Evolutionary conservation across 1,139 yeast species (phyloP), one percentile per base, ranked within the genome.

Genomic region (Suhomyces wounanorum): DNA sequence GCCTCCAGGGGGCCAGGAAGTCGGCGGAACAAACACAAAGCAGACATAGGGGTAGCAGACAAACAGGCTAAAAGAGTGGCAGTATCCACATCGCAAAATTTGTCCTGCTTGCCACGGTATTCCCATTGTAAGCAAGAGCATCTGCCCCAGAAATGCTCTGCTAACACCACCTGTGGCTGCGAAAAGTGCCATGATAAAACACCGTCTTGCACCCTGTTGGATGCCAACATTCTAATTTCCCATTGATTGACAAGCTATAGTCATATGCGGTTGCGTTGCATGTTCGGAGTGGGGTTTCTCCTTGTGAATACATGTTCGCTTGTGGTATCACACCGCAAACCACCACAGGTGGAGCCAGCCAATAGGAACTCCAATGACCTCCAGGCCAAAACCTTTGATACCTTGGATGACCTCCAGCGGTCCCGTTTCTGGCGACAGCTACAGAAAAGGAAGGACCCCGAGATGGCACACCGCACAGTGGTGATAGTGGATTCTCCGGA

Each of bases 391-490:
- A 25, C 7, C 39, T 48, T 48, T 21, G 11, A 10, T 8, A 17
- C 37, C 2, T n/a, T 41, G 26, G 44, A 39, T 11, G 45, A 40
- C 21, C 31, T 46, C 18, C 8, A 52, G 11, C 28, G 44, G 16
- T 61, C 65, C 4, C 16, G 40, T 3, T 60, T 62, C 35, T 64
- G 66, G 68, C 48, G 51, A 18, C 41, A 48, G n/a, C 44, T 62
- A 11, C 43, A 47, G 30, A 46, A 46, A 14, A 45, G 46, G 28
- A 55, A 53, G 37, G 54, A 58, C 48, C 58, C 60, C 1, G 48
- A 39, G 8, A 42, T 49, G 25, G 59, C 63, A 8, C 45, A 33
- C 16, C 52, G 45, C 18, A 60, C 64, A 0, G 61, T 56, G 2
- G 48, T 64, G 3, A 40, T 50, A 14, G 40, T 64, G 17, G 42